Base-by-base conservation (phyloP, 768 basidiomycete species). In the Russula brevipes region DNA sequence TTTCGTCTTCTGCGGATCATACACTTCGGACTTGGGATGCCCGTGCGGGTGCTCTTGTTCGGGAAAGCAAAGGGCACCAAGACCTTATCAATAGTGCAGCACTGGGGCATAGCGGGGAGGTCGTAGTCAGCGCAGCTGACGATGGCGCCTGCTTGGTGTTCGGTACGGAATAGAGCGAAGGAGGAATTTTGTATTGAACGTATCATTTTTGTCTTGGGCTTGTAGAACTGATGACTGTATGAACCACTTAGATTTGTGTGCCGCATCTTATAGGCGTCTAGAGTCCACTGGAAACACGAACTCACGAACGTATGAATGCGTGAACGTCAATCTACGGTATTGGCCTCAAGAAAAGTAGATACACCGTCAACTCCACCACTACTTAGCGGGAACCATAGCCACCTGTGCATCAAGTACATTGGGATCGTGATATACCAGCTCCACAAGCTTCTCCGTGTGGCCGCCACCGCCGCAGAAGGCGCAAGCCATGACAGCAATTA, bases 1-100 rank as follows among this genome's bases (percentile, higher is more conserved):
- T 95, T 17, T 90, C 94, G 11, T 90, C 82, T 0, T 96, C 93
- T 9, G 91, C 91, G 2, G 97, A 99, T 75, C 85, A 80, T 61
- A 89, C 86, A 1, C 78, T 98, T 58, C 86, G 83, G 63, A 95
- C 94, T 12, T 98, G 95, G 96, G 96, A 99, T 73, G 86, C 86
- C 12, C 85, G 94, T 50, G 90, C 87, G 2, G 95, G 96, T 0
- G 75, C 81, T 3, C 80, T 95, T 24, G 62, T 96, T 33, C 84
- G 84, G 36, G 86, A 87, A 54, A 91, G 98, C 72, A 85, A 81
- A 30, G 96, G 95, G 1, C 95, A 98, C 69, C 81, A 78, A 17
- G 91, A 82, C 0, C 81, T 89, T 0, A 81, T 98, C 5, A 82
- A 96, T 33, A 82, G 80, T 42, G 87, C 91, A 0, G 82, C 89